Conservation (phyloP, 169 alveolate genomes). For the Toxoplasma gondii region DNA sequence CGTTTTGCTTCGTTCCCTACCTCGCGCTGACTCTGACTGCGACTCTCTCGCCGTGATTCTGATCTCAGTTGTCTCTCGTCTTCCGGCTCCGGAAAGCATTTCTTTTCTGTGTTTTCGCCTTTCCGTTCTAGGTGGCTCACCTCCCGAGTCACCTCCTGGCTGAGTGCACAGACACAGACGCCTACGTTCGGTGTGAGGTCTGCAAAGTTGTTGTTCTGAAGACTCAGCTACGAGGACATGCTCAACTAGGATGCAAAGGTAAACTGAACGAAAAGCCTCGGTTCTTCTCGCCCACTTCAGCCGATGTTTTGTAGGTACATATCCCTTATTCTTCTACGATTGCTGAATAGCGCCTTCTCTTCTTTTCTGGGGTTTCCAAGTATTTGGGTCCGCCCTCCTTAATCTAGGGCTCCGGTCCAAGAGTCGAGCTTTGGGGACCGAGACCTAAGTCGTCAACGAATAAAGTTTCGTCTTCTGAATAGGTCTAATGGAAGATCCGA, state of each 20-base stretch:
- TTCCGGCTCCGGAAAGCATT: neutral
- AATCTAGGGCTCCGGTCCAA: no score
- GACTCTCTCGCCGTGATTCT: neutral
- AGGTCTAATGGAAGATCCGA: no score
- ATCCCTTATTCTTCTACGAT: no score
- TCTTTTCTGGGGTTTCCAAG: no score
- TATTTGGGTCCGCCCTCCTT: no score
- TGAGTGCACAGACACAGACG: neutral
- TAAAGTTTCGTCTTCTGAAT: no score
- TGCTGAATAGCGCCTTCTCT: no score
- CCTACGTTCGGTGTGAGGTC: constrained; percentile 15
- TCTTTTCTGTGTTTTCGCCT: neutral
- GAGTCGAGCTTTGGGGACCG: no score
- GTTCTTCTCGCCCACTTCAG: no score
- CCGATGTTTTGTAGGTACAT: no score
- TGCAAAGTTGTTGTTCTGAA: neutral
- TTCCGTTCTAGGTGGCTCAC: neutral
- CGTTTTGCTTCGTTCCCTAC: neutral
- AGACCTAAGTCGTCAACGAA: no score
- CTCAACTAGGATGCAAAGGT: neutral
- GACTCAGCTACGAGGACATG: neutral
- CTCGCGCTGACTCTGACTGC: neutral
- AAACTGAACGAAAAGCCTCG: no score
- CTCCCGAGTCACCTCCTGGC: neutral
- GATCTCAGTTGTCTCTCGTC: neutral